Base-by-base conservation (phyloP, 225 moss, liverwort and hornwort genomes). In the Physcomitrium patens region DNA sequence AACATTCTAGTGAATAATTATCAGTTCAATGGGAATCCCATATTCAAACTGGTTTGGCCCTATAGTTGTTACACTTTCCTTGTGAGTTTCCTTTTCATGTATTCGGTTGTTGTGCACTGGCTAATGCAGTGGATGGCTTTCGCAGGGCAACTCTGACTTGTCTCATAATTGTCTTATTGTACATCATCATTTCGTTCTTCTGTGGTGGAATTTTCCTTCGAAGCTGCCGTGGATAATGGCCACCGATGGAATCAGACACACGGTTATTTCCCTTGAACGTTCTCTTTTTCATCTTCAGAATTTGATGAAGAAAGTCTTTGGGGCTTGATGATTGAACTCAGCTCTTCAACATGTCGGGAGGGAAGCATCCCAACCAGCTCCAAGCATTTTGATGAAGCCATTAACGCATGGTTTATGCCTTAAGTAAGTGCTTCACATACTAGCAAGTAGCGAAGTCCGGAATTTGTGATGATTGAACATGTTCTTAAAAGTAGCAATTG, bases 201-300 rank as follows among this genome's bases (percentile, higher is more conserved):
- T 90, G 89, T 79, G 89, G 89, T 41, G 89, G 89, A 11, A 80
- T 90, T 67, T 88, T 88, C 12, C 85, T 88, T 46, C 72, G 67
- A 59, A 60, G 83, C 69, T 88, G 85, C 76, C 88, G 83, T 48
- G 73, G 72, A 10, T 85, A 74, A 80, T n/a, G 60, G 68, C 47
- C 9, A 37, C 23, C 12, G 23, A 37, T 49, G 1, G 12, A 67
- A 59, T 31, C 65, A 57, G 46, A 64, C 9, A 46, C 60, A 20
- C 24, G 31, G 2, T 37, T 0, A 24, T 49, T 54, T 37, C 61
- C 12, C 61, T 42, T 10, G 27, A 13, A 62, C 43, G 22, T 58
- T 0, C 60, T 51, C 55, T 50, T 7, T 23, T 44, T 49, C 20
- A 58, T 67, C 58, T 23, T 65, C 28, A 65, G 15, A 13, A 48